Conservation (phyloP, 2,329 filamentous ascomycete species). For the Botrytis medusae region DNA sequence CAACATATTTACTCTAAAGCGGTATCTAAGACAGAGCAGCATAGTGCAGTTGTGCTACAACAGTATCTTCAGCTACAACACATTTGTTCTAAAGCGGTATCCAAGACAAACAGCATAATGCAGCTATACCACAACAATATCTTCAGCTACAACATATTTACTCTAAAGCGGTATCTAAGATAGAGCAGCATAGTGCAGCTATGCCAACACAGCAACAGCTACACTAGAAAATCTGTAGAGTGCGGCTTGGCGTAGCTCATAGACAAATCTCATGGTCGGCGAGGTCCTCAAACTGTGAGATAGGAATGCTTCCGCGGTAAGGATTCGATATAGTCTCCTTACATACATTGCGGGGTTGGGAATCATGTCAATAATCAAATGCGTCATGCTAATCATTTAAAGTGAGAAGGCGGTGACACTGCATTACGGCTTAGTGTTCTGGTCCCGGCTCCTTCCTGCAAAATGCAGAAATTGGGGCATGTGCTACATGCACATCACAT, state of each 20-base stretch:
- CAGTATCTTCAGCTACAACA: too few species aligned
- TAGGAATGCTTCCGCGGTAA: not conserved
- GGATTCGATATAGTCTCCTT: not conserved
- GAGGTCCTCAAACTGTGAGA: not conserved
- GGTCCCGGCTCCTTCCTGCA: not conserved
- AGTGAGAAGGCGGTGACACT: not conserved
- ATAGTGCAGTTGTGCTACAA: not conserved
- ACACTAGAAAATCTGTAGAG: not conserved
- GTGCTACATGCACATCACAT: slow-evolving; percentile 2
- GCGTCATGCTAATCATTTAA: too few species aligned
- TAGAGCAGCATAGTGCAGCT: not conserved
- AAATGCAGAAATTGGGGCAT: not conserved
- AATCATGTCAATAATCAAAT: not conserved
- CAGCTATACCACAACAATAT: too few species aligned
- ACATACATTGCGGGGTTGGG: not conserved
- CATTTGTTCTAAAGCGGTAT: not conserved
- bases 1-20: not conserved
- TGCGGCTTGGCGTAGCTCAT: too few species aligned
- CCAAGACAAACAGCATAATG: not conserved
- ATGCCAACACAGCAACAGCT: not conserved
- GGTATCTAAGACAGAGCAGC: not conserved
- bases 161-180: not conserved
- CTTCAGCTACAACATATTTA: not conserved
- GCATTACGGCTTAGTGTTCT: not conserved
- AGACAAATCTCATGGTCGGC: not conserved